phyloP scores from a whole-genome alignment of 2,329 filamentous ascomycete species.

The Fusarium zealandicum region DNA sequence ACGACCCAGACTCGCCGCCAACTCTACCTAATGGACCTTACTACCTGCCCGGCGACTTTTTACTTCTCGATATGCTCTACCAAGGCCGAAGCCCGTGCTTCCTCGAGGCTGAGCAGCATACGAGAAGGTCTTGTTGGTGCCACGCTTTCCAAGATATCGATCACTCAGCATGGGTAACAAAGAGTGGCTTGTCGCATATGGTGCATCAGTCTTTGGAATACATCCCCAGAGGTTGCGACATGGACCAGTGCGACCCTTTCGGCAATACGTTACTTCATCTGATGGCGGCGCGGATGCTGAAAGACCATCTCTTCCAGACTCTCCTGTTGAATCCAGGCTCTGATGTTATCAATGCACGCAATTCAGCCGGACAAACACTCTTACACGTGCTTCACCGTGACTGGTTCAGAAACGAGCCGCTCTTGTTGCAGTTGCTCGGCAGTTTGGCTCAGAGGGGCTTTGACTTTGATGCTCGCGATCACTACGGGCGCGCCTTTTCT shows the following conservation, averaged over 20 bases:
- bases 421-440: constrained; percentile 42
- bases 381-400: constrained; percentile 51
- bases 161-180: constrained; percentile 44
- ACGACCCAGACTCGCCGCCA: constrained; percentile 41
- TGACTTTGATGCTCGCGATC: constrained; percentile 51
- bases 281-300: constrained; percentile 48
- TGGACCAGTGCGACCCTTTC: constrained; percentile 49
- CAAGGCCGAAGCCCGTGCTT: constrained; percentile 28
- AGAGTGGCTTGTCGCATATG: constrained; percentile 32
- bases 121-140: constrained; percentile 42
- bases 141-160: constrained; percentile 35
- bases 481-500: constrained; percentile 62
- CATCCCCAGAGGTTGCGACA: constrained; percentile 11
- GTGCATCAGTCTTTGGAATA: constrained; percentile 25
- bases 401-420: constrained; percentile 45
- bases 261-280: constrained; percentile 58
- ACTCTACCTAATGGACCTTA: constrained; percentile 32
- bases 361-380: constrained; percentile 58
- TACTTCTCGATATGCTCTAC: constrained; percentile 45
- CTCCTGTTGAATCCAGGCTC: constrained; percentile 29
- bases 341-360: constrained; percentile 42
- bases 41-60: constrained; percentile 59
- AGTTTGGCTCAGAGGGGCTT: constrained; percentile 34
- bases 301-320: constrained; percentile 42
- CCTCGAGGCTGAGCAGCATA: constrained; percentile 34